phyloP scores from a whole-genome alignment of 2,329 filamentous ascomycete species.

The Fonsecaea pedrosoi region DNA sequence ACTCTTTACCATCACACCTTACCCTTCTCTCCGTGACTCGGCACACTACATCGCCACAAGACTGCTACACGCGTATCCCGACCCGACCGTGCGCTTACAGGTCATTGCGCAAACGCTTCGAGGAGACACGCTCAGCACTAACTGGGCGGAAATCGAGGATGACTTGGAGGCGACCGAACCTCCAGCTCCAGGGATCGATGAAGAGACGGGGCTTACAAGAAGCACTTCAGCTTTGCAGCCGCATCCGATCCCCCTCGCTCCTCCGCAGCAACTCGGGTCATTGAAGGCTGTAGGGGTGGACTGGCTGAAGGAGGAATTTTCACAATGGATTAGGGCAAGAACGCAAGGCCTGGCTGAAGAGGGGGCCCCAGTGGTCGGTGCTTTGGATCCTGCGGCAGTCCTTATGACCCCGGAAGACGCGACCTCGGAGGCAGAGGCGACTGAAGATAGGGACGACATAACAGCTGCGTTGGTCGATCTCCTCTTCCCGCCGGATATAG shows the following conservation, averaged over 20 bases:
- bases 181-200: slow-evolving; percentile 31
- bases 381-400: slow-evolving; percentile 12
- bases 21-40: slow-evolving; percentile 35
- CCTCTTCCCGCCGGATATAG: slow-evolving; percentile 31
- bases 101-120: slow-evolving; percentile 38
- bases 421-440: not conserved
- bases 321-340: slow-evolving; percentile 13
- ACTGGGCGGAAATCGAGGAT: slow-evolving; percentile 35
- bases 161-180: slow-evolving; percentile 23
- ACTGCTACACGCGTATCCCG: slow-evolving; percentile 36
- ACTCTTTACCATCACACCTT: slow-evolving; percentile 37
- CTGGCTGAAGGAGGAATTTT: slow-evolving; percentile 40
- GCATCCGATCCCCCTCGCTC: slow-evolving; percentile 32
- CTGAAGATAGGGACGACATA: not conserved
- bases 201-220: slow-evolving; percentile 32
- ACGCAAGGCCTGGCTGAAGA: not conserved
- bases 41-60: slow-evolving; percentile 37
- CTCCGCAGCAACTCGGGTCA: slow-evolving; percentile 30
- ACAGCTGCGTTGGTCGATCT: slow-evolving; percentile 25
- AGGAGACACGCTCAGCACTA: slow-evolving; percentile 32
- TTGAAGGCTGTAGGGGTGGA: slow-evolving; percentile 40
- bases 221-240: slow-evolving; percentile 35
- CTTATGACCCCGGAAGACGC: slow-evolving; percentile 8
- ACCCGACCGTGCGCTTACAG: slow-evolving; percentile 28
- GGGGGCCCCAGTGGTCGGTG: not conserved